phyloP scores from a whole-genome alignment of 352 stramenopile genomes.

The Pythium utonaiense region DNA sequence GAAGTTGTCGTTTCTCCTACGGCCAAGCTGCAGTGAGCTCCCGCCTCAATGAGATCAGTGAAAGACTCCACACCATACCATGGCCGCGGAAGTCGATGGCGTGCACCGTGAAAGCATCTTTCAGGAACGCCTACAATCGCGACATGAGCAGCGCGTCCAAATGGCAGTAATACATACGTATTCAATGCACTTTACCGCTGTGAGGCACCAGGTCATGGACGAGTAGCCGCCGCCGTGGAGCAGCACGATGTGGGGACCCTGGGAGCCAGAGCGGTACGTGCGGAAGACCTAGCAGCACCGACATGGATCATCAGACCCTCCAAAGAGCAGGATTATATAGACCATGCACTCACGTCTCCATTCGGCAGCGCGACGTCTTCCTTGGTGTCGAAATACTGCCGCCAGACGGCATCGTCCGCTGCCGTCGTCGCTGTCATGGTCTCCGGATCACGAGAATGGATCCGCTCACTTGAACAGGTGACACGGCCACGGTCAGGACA shows the following conservation, averaged over 20 bases:
- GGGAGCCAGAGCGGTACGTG: slow-evolving; percentile 64
- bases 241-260: slow-evolving; percentile 72
- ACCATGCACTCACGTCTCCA: slow-evolving; percentile 44
- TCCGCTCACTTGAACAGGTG: neutral
- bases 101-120: slow-evolving; percentile 71
- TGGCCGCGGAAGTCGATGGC: slow-evolving; percentile 84
- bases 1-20: slow-evolving; percentile 51
- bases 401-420: slow-evolving; percentile 42
- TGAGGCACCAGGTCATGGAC: slow-evolving; percentile 83
- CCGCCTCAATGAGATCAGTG: neutral
- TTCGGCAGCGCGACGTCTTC: slow-evolving; percentile 58
- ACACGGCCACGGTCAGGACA: neutral
- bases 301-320: neutral
- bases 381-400: slow-evolving; percentile 70
- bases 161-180: neutral
- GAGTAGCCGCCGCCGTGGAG: slow-evolving; percentile 85
- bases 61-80: slow-evolving; percentile 23
- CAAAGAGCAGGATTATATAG: neutral
- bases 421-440: neutral
- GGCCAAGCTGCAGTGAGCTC: neutral
- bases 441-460: neutral
- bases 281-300: slow-evolving; percentile 57
- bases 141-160: neutral
- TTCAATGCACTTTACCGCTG: slow-evolving; percentile 39
- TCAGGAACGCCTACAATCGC: slow-evolving; percentile 53